These are phyloP conservation scores for Parascedosporium putredinis DNA, from an alignment of 2,329 filamentous ascomycete genomes.

Conservation along the genomic window DNA sequence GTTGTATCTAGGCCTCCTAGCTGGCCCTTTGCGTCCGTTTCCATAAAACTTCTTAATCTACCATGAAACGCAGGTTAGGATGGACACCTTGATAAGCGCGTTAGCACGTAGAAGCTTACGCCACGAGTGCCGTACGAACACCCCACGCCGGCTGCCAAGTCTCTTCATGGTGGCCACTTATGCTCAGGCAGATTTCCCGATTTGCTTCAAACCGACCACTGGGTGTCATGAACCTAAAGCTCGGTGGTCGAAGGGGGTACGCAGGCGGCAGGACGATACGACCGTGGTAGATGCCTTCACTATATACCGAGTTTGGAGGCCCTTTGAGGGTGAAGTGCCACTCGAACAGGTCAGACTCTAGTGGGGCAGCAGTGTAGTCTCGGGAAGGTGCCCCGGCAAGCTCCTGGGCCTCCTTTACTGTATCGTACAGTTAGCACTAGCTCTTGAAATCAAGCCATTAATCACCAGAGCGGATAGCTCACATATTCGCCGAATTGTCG, in stretches of 20 bases:
- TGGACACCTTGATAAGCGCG: no score
- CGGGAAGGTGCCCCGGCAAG: constrained; percentile 69
- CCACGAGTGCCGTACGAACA: constrained; percentile 74
- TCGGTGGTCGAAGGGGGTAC: constrained; percentile 85
- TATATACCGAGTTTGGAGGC: constrained; percentile 71
- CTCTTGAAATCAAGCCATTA: no score
- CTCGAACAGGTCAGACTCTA: constrained; percentile 87
- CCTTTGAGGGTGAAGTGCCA: constrained; percentile 98
- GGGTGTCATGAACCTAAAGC: constrained; percentile 91
- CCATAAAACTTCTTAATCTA: constrained; percentile 79
- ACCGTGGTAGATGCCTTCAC: constrained; percentile 82
- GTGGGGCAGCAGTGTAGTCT: constrained; percentile 75
- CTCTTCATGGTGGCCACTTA: constrained; percentile 92
- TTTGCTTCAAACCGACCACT: constrained; percentile 92
- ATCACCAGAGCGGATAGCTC: constrained; percentile 23
- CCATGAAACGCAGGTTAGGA: not conserved
- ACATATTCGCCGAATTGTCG: constrained; percentile 78
- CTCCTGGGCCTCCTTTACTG: constrained; percentile 85
- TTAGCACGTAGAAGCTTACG: constrained; percentile 23
- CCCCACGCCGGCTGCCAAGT: constrained; percentile 99
- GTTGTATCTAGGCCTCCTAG: constrained; percentile 77
- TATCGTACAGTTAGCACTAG: not conserved
- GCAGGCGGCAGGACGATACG: constrained; percentile 82
- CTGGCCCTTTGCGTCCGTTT: constrained; percentile 77
- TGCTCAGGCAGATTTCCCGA: constrained; percentile 90